Evolutionary conservation across 2,329 filamentous ascomycete genomes (phyloP).

Genomic region (Ophiocordyceps robertsii): DNA sequence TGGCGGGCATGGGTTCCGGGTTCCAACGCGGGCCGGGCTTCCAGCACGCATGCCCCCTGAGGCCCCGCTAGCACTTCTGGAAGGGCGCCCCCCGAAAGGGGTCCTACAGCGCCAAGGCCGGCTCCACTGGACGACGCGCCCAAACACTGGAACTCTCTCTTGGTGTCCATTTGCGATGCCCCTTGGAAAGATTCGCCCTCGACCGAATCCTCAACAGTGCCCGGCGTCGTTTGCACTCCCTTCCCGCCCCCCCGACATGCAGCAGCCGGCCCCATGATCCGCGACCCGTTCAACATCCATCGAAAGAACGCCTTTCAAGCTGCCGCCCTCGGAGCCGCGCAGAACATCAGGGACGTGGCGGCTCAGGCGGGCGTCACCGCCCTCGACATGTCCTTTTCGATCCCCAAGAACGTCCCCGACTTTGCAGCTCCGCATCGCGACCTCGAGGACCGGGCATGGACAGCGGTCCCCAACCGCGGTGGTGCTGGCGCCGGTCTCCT

Average conservation of each 20-base stretch:
- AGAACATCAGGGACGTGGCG: constrained; percentile 31
- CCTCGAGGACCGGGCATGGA: constrained; percentile 55
- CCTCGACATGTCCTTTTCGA: constrained; percentile 49
- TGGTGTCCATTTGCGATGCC: not conserved
- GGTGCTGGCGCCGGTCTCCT: constrained; percentile 25
- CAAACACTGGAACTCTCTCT: not conserved
- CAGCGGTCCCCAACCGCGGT: constrained; percentile 25
- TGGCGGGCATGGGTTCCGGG: too few species aligned
- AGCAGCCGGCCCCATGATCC: constrained; percentile 21
- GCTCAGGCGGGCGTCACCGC: constrained; percentile 35
- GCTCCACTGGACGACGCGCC: not conserved
- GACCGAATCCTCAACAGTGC: not conserved
- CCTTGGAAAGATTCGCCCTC: not conserved
- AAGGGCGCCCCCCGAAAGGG: too few species aligned
- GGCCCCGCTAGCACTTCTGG: too few species aligned
- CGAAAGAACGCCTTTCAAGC: constrained; percentile 32
- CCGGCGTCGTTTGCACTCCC: not conserved
- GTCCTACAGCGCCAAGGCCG: too few species aligned
- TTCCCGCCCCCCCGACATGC: constrained; percentile 11
- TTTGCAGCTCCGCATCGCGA: constrained; percentile 52
- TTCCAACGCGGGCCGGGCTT: too few species aligned
- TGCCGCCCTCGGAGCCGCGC: constrained; percentile 30
- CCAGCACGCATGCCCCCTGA: too few species aligned
- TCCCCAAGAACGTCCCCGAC: constrained; percentile 57
- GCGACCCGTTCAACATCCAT: constrained; percentile 31